Evolutionary conservation across 345 rosid species (phyloP).

Genomic region (Bruguiera parviflora): DNA sequence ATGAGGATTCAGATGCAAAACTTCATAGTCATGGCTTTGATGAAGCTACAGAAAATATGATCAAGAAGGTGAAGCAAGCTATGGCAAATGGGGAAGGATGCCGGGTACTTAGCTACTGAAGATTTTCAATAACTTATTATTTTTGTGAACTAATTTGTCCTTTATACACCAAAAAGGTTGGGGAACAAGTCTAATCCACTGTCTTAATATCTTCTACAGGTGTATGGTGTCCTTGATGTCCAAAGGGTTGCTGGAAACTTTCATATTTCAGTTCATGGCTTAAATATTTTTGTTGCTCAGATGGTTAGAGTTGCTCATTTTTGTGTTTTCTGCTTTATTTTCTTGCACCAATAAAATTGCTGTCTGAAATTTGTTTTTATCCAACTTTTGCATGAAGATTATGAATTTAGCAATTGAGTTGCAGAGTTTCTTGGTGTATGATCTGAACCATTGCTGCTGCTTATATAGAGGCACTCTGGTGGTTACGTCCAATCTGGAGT

Average conservation of each 20-base stretch:
- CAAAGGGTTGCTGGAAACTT: slow-evolving; percentile 99
- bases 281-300: slow-evolving; percentile 93
- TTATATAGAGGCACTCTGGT: too few relatives aligned
- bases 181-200: slow-evolving; percentile 16
- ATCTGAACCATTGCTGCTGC: too few relatives aligned
- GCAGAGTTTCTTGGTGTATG: too few relatives aligned
- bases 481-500: too few relatives aligned
- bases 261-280: slow-evolving; percentile 94
- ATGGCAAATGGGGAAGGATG: slow-evolving; percentile 89
- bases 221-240: slow-evolving; percentile 88
- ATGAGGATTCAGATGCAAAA: slow-evolving; percentile 47
- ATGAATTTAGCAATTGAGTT: too few relatives aligned
- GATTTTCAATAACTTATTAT: slow-evolving; percentile 2
- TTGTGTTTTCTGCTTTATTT: background rate
- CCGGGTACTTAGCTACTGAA: slow-evolving; percentile 45
- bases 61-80: slow-evolving; percentile 90
- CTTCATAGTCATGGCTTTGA: slow-evolving; percentile 63
- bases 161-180: background rate
- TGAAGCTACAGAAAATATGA: slow-evolving; percentile 72
- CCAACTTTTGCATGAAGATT: too few relatives aligned
- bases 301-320: slow-evolving; percentile 47
- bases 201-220: slow-evolving; percentile 42
- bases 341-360: background rate
- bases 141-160: background rate
- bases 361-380: background rate